A percentile compares a stretch with the other conserved stretches of the same genome.
These are phyloP conservation scores for Talaromyces sp. DNA, from an alignment of 2,329 filamentous ascomycete genomes.

Conservation along the genomic window DNA sequence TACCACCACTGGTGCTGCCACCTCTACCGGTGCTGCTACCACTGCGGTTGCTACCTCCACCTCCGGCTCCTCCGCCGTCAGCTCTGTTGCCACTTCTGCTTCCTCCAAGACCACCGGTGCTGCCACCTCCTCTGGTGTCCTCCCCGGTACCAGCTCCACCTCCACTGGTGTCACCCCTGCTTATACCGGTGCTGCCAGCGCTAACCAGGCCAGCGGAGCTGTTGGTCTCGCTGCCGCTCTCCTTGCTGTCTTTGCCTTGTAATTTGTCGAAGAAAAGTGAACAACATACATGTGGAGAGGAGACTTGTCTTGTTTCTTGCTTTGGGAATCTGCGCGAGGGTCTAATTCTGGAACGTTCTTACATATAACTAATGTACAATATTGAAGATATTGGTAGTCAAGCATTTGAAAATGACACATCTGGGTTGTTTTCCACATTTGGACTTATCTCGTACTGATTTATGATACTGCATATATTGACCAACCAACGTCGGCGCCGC, in stretches of 20 bases:
- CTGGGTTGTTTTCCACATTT: background rate
- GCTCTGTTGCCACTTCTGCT: constrained; percentile 16
- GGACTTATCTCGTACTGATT: background rate
- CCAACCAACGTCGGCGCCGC: background rate
- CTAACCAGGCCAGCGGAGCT: constrained; percentile 19
- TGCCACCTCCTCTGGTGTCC: constrained; percentile 14
- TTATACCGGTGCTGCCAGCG: constrained; percentile 20
- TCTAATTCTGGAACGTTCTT: background rate
- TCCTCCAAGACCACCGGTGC: constrained; percentile 1
- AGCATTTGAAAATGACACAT: background rate
- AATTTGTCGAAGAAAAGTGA: background rate
- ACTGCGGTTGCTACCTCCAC: constrained; percentile 11
- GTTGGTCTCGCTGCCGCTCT: constrained; percentile 21
- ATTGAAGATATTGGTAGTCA: constrained; percentile 4
- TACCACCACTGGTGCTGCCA: constrained; percentile 9
- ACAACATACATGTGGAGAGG: background rate
- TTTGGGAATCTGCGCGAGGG: background rate
- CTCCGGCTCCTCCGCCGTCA: constrained; percentile 2
- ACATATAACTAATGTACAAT: constrained; percentile 4
- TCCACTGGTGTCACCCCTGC: constrained; percentile 11
- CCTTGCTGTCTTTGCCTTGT: constrained; percentile 23
- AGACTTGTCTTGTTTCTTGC: background rate
- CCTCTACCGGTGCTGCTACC: constrained; percentile 7
- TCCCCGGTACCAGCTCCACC: constrained; percentile 9
- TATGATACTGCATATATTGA: background rate